Conservation (phyloP, 2,329 filamentous ascomycete species). For the Coniochaeta hoffmannii region DNA sequence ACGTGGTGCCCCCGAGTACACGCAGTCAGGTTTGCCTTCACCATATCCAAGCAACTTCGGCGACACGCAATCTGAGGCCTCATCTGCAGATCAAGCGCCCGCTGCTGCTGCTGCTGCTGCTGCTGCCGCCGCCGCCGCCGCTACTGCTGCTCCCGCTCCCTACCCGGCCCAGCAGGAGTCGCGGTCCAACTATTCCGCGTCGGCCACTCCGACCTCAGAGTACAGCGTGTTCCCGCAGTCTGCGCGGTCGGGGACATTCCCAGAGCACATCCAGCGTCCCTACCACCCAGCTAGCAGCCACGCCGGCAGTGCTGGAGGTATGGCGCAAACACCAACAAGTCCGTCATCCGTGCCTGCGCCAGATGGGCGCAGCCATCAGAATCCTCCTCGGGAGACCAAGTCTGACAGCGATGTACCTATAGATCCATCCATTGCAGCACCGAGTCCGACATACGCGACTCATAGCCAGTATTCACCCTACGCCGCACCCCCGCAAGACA, state of each 20-base stretch:
- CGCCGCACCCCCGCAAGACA: slow-evolving; percentile 72
- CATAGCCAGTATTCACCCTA: slow-evolving; percentile 79
- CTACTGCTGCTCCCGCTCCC: slow-evolving; percentile 83
- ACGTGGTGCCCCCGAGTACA: slow-evolving; percentile 64
- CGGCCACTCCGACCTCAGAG: slow-evolving; percentile 81
- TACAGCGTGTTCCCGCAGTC: slow-evolving; percentile 72
- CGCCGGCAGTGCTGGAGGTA: slow-evolving; percentile 71
- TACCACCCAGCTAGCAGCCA: slow-evolving; percentile 73
- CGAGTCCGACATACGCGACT: slow-evolving; percentile 71
- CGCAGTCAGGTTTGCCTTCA: slow-evolving; percentile 82
- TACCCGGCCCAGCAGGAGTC: slow-evolving; percentile 79
- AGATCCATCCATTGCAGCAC: slow-evolving; percentile 96
- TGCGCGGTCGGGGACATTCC: slow-evolving; percentile 76
- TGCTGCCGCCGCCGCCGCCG: slow-evolving; percentile 81
- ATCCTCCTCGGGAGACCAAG: slow-evolving; percentile 62
- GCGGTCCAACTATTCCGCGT: slow-evolving; percentile 65
- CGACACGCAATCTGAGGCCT: slow-evolving; percentile 76
- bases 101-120: slow-evolving; percentile 91
- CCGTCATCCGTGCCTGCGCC: slow-evolving; percentile 72
- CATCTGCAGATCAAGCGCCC: slow-evolving; percentile 84
- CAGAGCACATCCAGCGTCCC: slow-evolving; percentile 78
- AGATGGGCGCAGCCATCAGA: slow-evolving; percentile 74
- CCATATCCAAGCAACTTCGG: slow-evolving; percentile 59
- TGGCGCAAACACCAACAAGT: slow-evolving; percentile 97
- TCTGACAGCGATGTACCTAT: slow-evolving; percentile 97